Percentiles rank a stretch among this genome's conserved stretches.
phyloP scores from a whole-genome alignment of 208 protist species.

The Crithidia brevicula region DNA sequence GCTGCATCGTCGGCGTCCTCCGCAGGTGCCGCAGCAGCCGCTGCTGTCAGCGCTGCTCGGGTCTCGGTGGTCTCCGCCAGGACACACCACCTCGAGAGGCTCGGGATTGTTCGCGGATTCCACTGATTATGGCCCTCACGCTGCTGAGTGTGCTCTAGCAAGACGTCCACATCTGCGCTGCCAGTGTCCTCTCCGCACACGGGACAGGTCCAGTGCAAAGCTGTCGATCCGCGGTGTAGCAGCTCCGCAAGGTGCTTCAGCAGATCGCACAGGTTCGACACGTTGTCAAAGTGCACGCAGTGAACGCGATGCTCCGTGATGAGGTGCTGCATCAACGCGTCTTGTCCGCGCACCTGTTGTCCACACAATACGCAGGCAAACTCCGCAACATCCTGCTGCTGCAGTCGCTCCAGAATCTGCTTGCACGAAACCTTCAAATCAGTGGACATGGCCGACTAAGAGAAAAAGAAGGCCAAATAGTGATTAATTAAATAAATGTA shows the following conservation, averaged over 20 bases:
- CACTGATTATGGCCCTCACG: slow-evolving; percentile 40
- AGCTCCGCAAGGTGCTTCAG: slow-evolving; percentile 36
- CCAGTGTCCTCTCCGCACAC: slow-evolving; percentile 43
- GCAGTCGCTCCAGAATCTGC: slow-evolving; percentile 57
- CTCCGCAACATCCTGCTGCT: slow-evolving; percentile 31
- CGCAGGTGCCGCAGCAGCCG: not conserved
- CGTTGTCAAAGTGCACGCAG: slow-evolving; percentile 59
- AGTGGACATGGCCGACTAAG: slow-evolving; percentile 13
- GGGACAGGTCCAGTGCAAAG: slow-evolving; percentile 46
- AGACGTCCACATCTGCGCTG: not conserved
- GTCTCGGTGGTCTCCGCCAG: too few relatives aligned
- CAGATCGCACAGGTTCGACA: slow-evolving; percentile 54
- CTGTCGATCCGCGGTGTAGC: slow-evolving; percentile 5
- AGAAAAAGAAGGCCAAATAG: not conserved
- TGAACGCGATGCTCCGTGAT: slow-evolving; percentile 44
- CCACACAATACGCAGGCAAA: slow-evolving; percentile 61
- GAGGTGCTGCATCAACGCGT: slow-evolving; percentile 66
- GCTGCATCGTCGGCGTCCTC: slow-evolving; percentile 30
- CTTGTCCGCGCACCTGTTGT: slow-evolving; percentile 44
- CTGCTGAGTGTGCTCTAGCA: slow-evolving; percentile 31
- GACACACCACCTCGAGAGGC: slow-evolving; percentile 49
- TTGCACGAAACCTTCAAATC: slow-evolving; percentile 52
- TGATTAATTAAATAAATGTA: not conserved
- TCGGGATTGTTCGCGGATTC: slow-evolving; percentile 54
- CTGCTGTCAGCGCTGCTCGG: too few relatives aligned